phyloP scores from a whole-genome alignment of 2,329 filamentous ascomycete species.

The Hypoxylon sp. region DNA sequence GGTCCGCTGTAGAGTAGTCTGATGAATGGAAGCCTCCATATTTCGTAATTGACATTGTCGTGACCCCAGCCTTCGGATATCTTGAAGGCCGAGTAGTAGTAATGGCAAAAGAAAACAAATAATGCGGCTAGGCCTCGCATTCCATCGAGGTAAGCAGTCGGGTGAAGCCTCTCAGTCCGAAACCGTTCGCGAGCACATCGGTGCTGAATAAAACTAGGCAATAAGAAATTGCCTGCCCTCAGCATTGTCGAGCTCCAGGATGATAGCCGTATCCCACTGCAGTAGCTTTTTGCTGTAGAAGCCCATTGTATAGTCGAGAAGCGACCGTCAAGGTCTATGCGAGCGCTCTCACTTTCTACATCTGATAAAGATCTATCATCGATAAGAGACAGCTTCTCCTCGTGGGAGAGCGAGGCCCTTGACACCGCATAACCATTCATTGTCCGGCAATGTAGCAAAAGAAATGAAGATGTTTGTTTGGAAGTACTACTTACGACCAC shows the following conservation, averaged over 20 bases:
- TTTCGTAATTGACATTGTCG: constrained; percentile 60
- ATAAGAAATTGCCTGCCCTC: constrained; percentile 61
- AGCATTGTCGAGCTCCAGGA: constrained; percentile 59
- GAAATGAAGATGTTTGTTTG: constrained; percentile 30
- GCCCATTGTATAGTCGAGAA: constrained; percentile 55
- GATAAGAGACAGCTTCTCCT: constrained; percentile 63
- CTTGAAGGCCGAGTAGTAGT: constrained; percentile 66
- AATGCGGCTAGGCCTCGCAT: constrained; percentile 70
- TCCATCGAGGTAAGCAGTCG: constrained; percentile 71
- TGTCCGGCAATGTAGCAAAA: constrained; percentile 52
- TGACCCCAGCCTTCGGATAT: constrained; percentile 67
- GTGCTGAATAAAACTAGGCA: constrained; percentile 69
- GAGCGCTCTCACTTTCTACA: constrained; percentile 60
- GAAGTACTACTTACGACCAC: constrained; percentile 24
- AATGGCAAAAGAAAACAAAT: constrained; percentile 71
- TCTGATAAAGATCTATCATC: constrained; percentile 63
- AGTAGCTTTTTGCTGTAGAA: constrained; percentile 52
- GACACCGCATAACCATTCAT: constrained; percentile 60
- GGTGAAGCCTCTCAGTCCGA: constrained; percentile 61
- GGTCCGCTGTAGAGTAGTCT: constrained; percentile 69
- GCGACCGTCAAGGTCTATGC: constrained; percentile 58
- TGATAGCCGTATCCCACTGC: constrained; percentile 51
- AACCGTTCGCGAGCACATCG: constrained; percentile 60
- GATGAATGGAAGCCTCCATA: constrained; percentile 68
- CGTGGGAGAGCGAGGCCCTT: constrained; percentile 56